Percentiles rank a stretch among this genome's conserved stretches.
Evolutionary conservation across 371 early-diverging fungal genomes (phyloP).

Genomic region (Mucor circinelloides): DNA sequence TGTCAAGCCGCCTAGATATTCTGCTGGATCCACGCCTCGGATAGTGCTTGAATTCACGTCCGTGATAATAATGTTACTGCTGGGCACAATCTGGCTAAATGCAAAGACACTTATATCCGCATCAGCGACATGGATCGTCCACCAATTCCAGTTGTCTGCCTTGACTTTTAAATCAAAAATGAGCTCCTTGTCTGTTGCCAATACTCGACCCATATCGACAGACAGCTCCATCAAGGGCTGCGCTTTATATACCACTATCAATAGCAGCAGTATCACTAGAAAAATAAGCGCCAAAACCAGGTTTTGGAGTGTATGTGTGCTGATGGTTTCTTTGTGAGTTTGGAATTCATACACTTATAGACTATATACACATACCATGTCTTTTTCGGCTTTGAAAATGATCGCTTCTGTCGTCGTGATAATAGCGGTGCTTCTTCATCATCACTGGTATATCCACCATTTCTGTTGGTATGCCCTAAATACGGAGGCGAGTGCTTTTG

Average conservation of each 20-base stretch:
- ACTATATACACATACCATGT: not conserved
- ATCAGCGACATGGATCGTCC: slow-evolving; percentile 59
- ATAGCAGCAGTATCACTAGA: not conserved
- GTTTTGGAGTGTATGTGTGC: not conserved
- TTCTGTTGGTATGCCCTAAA: slow-evolving; percentile 3
- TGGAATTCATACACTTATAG: not conserved
- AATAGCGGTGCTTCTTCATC: slow-evolving; percentile 43
- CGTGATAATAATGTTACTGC: slow-evolving; percentile 9
- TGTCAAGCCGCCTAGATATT: slow-evolving; percentile 61
- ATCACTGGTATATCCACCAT: slow-evolving; percentile 46
- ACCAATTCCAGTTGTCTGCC: slow-evolving; percentile 60
- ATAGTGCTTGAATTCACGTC: not conserved
- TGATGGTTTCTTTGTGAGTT: not conserved
- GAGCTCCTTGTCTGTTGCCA: slow-evolving; percentile 70
- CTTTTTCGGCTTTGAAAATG: not conserved
- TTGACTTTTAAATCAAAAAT: slow-evolving; percentile 65
- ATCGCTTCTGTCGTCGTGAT: slow-evolving; percentile 5
- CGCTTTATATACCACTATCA: slow-evolving; percentile 25
- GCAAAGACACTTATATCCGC: slow-evolving; percentile 71
- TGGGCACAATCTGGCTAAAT: slow-evolving; percentile 49
- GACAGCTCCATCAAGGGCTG: slow-evolving; percentile 53
- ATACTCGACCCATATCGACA: slow-evolving; percentile 56
- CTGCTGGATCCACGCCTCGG: slow-evolving; percentile 52
- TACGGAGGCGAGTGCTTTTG: not conserved
- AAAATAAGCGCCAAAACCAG: not conserved